Conservation (phyloP, 2,329 filamentous ascomycete species). For the Xylaria arbuscula region DNA sequence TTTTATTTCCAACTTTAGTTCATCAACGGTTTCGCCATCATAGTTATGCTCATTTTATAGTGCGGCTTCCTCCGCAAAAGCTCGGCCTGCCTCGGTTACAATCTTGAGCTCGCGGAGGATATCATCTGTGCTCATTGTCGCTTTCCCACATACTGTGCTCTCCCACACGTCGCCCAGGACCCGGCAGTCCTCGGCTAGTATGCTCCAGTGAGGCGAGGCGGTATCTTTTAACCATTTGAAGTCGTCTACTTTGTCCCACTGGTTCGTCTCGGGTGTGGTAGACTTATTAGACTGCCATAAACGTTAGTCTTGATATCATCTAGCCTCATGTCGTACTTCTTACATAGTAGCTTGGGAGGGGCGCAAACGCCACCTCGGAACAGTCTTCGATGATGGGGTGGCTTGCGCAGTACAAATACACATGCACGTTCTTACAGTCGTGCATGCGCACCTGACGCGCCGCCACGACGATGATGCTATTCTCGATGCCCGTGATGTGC, state of each 20-base stretch:
- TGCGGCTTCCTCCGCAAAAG: not conserved
- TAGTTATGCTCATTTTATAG: not conserved
- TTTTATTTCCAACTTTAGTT: not conserved
- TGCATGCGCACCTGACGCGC: constrained; percentile 95
- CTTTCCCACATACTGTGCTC: constrained; percentile 72
- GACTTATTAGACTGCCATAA: constrained; percentile 46
- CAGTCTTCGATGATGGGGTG: constrained; percentile 97
- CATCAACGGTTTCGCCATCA: not conserved
- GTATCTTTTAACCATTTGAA: constrained; percentile 96
- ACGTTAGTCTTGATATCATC: constrained; percentile 33
- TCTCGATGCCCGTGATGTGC: constrained; percentile 80
- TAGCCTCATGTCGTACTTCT: constrained; percentile 49
- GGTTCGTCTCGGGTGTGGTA: constrained; percentile 62
- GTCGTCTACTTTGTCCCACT: constrained; percentile 93
- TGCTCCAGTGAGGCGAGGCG: constrained; percentile 87
- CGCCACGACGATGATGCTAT: constrained; percentile 80
- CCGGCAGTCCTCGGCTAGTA: constrained; percentile 70
- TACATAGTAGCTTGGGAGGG: constrained; percentile 76
- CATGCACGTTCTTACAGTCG: constrained; percentile 80
- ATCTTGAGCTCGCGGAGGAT: constrained; percentile 62
- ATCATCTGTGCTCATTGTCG: constrained; percentile 70
- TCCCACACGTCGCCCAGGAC: constrained; percentile 75
- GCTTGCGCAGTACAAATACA: constrained; percentile 85
- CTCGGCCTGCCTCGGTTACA: not conserved
- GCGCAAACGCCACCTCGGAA: constrained; percentile 79